Evolutionary conservation across 1,284 basidiomycete genomes (phyloP), one percentile per base, ranked within the genome.

Genomic region (Moesziomyces antarcticus): DNA sequence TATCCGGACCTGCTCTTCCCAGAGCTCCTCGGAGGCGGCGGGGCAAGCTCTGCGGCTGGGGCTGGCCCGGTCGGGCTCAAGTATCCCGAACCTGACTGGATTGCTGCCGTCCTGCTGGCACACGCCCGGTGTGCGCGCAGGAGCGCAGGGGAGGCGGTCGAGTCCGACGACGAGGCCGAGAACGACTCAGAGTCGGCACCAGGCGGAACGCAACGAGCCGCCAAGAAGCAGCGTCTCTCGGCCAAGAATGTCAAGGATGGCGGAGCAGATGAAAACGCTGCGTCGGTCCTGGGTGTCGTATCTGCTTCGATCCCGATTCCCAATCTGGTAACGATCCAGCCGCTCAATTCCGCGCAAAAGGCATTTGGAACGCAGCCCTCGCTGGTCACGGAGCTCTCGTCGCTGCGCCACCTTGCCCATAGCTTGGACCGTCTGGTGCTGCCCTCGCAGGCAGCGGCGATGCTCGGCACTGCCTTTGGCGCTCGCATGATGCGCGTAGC

Each of bases 1-100:
- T 76, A 76, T 21, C 77, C 77, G 3, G 71, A 77, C 41, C 35
- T 78, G 46, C 73, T 76, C 11, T 76, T 76, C 37, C 74, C 74
- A 0, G 74, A 76, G 49, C 61, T 76, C 45, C 43, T 76, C 5
- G 67, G 66, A 13, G 59, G 59, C 11, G 64, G 62, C 30, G 54
- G 54, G 22, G 64, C 54, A 4, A 69, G 57, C 49, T 59, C 67
- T 18, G 60, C 61, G 18, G 51, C 68, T 0, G 70, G 61, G 1
- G 55, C 65, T 7, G 69, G 60, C 8, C 40, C 65, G 0, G 52
- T 58, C 1, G 62, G 65, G 10, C 50, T 76, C 35, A 76, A 76
- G 63, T 76, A 65, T 44, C 73, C 73, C 9, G 70, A 76, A 37
- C 18, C 54, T 7, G 69, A 70, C 47, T 74, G 72, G 72, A 53